Conservation (phyloP, 179 eudicot species). For the Camellia oleifera region DNA sequence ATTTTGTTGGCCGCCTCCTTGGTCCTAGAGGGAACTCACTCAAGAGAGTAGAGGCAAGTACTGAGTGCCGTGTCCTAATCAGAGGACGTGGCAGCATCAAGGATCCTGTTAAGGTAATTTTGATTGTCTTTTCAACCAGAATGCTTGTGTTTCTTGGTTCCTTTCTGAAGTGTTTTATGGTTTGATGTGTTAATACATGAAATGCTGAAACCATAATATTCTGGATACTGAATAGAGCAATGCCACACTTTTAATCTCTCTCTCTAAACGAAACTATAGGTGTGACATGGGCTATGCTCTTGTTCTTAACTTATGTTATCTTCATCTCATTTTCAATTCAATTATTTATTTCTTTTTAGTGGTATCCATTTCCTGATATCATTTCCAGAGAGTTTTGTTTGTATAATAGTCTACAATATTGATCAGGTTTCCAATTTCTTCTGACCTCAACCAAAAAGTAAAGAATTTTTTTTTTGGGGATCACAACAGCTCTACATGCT, state of each 20-base stretch:
- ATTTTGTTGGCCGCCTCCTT: slow-evolving; percentile 98
- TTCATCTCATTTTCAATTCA: too few relatives aligned
- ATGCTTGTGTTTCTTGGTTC: slow-evolving; percentile 13
- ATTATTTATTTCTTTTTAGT: too few relatives aligned
- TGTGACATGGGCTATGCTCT: too few relatives aligned
- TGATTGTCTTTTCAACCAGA: background rate
- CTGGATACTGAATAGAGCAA: background rate
- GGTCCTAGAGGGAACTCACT: slow-evolving; percentile 98
- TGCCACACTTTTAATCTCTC: background rate
- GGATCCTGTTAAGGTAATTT: slow-evolving; percentile 80
- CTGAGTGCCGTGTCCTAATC: slow-evolving; percentile 95
- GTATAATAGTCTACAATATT: background rate
- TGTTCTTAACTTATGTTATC: too few relatives aligned
- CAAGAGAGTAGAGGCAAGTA: slow-evolving; percentile 89
- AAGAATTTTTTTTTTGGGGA: background rate
- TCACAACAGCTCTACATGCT: background rate
- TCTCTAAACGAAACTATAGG: too few relatives aligned
- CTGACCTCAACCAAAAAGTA: background rate
- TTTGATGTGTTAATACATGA: background rate
- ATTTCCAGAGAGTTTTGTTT: too few relatives aligned
- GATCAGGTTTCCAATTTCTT: background rate
- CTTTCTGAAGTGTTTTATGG: background rate
- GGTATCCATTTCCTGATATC: too few relatives aligned
- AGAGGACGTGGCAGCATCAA: slow-evolving; percentile 99
- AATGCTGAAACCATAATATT: background rate